Evolutionary conservation across 148 eudicot species (phyloP).

Genomic region (Nyssa sinensis): DNA sequence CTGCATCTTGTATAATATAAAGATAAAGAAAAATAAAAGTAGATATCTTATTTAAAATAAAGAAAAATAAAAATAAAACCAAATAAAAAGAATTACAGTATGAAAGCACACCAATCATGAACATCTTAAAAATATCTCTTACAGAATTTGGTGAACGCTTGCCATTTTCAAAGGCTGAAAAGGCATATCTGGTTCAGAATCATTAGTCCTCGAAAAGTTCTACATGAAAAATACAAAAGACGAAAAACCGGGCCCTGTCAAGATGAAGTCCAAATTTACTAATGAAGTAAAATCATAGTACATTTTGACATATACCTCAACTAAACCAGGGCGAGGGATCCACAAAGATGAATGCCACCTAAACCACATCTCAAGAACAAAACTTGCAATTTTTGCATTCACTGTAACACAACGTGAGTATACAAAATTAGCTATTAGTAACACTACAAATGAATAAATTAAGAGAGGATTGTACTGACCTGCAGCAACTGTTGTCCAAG

Average conservation of each 20-base stretch:
- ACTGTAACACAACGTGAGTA: slow-evolving; percentile 40
- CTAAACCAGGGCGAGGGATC: slow-evolving; percentile 37
- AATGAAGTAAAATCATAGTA: neutral
- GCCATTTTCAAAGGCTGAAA: slow-evolving; percentile 55
- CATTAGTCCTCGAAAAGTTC: slow-evolving; percentile 34
- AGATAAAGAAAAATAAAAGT: too few relatives aligned
- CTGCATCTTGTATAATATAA: too few relatives aligned
- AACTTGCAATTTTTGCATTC: slow-evolving; percentile 44
- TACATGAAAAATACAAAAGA: slow-evolving; percentile 17
- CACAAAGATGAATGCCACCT: slow-evolving; percentile 90
- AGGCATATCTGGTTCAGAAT: slow-evolving; percentile 47
- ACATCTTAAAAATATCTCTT: slow-evolving; percentile 19
- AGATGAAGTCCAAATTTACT: neutral
- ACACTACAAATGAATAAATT: neutral
- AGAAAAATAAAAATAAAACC: neutral
- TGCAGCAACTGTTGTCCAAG: slow-evolving; percentile 45
- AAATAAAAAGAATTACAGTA: neutral
- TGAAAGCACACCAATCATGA: neutral
- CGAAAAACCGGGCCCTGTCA: neutral
- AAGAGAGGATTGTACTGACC: slow-evolving; percentile 40
- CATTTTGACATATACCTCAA: slow-evolving; percentile 38
- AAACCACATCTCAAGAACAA: slow-evolving; percentile 80
- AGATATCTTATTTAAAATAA: neutral
- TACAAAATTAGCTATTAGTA: slow-evolving; percentile 4
- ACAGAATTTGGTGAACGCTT: slow-evolving; percentile 49